phyloP scores from a whole-genome alignment of 441 rosid species.

The Lepidium campestre region DNA sequence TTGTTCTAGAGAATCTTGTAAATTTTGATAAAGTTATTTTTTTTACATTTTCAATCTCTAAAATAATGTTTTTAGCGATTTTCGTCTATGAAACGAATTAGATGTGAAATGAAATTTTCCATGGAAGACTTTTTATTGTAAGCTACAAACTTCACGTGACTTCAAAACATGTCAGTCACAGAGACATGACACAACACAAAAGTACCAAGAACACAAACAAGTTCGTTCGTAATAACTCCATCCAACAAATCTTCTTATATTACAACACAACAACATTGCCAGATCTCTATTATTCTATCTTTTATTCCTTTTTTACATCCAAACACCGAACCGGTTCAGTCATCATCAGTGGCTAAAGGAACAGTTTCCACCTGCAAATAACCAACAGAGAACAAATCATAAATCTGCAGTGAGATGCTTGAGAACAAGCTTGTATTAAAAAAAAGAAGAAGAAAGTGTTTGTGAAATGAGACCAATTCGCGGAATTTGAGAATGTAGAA shows the following conservation, averaged over 20 bases:
- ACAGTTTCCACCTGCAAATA: constrained; percentile 70
- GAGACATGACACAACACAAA: constrained; percentile 4
- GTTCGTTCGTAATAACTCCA: not conserved
- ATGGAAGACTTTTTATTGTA: constrained; percentile 18
- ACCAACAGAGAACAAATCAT: not conserved
- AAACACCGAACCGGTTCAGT: constrained; percentile 20
- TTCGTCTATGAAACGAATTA: not conserved
- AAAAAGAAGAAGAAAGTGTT: not conserved
- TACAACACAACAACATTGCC: constrained; percentile 3
- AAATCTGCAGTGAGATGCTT: not conserved
- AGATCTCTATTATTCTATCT: not conserved
- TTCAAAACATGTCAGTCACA: constrained; percentile 2
- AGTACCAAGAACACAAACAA: not conserved
- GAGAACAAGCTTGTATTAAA: not conserved
- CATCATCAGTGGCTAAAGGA: constrained; percentile 52
- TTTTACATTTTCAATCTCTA: too few relatives aligned
- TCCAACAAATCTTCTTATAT: not conserved
- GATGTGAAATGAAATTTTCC: constrained; percentile 19
- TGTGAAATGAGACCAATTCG: constrained; percentile 52
- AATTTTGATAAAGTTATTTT: not conserved
- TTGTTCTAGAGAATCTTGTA: not conserved
- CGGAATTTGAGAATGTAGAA: constrained; percentile 92
- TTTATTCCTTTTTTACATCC: constrained; percentile 1
- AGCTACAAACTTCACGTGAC: constrained; percentile 27
- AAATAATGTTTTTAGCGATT: too few relatives aligned